Percentiles rank a stretch among this genome's conserved stretches.
Evolutionary conservation across 345 rosid genomes (phyloP).

Genomic region (Iberis pinnata): DNA sequence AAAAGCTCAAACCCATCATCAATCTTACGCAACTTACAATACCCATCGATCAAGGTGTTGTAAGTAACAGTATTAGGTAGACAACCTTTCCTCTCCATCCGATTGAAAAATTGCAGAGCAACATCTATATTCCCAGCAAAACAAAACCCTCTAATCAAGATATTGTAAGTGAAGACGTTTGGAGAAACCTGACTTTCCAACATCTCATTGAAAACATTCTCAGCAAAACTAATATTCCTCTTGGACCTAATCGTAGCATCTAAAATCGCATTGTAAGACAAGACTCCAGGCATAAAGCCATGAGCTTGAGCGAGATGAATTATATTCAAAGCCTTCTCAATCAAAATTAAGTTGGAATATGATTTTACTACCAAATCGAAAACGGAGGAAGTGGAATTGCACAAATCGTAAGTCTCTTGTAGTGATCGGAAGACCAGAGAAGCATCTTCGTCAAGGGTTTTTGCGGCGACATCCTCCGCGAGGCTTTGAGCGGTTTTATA

Average conservation of each 20-base stretch:
- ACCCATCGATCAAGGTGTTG: constrained; percentile 66
- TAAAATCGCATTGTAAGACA: constrained; percentile 72
- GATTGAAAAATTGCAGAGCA: constrained; percentile 44
- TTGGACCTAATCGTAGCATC: constrained; percentile 62
- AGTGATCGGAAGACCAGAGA: constrained; percentile 49
- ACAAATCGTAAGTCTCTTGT: constrained; percentile 49
- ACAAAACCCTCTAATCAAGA: constrained; percentile 75
- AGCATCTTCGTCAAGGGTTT: constrained; percentile 36
- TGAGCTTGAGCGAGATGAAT: constrained; percentile 48
- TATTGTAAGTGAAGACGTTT: constrained; percentile 78
- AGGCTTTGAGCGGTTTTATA: constrained; percentile 64
- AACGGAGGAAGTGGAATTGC: constrained; percentile 71
- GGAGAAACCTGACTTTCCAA: constrained; percentile 47
- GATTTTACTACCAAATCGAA: constrained; percentile 81
- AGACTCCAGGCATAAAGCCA: constrained; percentile 91
- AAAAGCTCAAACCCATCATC: constrained; percentile 52
- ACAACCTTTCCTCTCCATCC: constrained; percentile 65
- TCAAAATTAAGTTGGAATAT: constrained; percentile 50
- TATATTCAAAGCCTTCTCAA: constrained; percentile 54
- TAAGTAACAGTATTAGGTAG: constrained; percentile 79
- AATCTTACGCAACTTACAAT: constrained; percentile 51
- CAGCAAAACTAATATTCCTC: constrained; percentile 42
- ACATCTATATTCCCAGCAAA: constrained; percentile 58
- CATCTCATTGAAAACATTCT: constrained; percentile 59
- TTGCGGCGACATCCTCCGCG: constrained; percentile 56